A percentile compares a stretch with the other conserved stretches of the same genome.
phyloP scores from a whole-genome alignment of 768 basidiomycete genomes.

The Asterophora parasitica region DNA sequence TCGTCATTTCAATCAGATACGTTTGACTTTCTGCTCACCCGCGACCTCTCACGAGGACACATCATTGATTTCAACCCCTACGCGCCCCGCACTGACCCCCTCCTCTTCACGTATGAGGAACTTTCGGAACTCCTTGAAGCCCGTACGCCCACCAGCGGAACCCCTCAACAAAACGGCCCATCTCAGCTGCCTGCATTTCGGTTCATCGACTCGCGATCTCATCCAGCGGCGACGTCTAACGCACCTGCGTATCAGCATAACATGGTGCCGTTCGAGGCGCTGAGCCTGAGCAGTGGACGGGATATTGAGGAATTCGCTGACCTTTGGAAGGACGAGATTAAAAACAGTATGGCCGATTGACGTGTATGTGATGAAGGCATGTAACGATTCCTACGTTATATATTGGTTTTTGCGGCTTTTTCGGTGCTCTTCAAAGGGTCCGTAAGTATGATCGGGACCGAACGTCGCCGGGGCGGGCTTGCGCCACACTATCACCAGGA shows the following conservation, averaged over 20 bases:
- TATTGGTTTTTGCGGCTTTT: too few relatives aligned
- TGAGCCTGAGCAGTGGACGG: conserved; percentile 72
- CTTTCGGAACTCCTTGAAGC: conserved; percentile 39
- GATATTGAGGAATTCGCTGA: conserved; percentile 71
- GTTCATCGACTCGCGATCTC: conserved; percentile 69
- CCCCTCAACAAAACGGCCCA: not conserved
- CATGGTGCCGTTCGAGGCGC: conserved; percentile 87
- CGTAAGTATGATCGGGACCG: too few relatives aligned
- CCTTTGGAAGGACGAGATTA: conserved; percentile 53
- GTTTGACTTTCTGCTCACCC: conserved; percentile 84
- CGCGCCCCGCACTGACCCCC: conserved; percentile 77
- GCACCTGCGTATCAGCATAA: conserved; percentile 80
- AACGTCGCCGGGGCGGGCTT: too few relatives aligned
- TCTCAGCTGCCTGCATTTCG: conserved; percentile 39
- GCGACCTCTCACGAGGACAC: conserved; percentile 70
- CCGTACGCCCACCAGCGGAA: not conserved
- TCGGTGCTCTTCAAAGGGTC: too few relatives aligned
- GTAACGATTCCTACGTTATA: too few relatives aligned
- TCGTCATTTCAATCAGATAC: conserved; percentile 45
- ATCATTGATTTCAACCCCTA: conserved; percentile 93
- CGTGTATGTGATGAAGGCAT: not conserved
- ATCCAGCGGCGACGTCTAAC: conserved; percentile 63
- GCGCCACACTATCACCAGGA: too few relatives aligned
- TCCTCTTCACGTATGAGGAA: conserved; percentile 82
- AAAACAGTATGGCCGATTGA: conserved; percentile 23